A percentile compares a stretch with the other conserved stretches of the same genome.
Conservation (phyloP, 345 rosid species). For the Euphorbia lathyris region DNA sequence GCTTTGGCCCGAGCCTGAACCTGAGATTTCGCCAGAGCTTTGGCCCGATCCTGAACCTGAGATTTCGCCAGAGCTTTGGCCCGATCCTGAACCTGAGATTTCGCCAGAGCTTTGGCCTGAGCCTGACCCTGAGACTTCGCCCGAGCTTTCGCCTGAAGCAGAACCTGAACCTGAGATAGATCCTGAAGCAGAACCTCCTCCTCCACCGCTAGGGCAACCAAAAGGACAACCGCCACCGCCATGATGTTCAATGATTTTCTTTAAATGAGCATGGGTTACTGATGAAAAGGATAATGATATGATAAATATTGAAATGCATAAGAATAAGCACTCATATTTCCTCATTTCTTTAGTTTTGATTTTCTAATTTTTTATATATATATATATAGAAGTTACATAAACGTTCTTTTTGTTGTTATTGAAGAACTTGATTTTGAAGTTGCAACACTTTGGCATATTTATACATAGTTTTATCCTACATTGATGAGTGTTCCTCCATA, state of each 20-base stretch:
- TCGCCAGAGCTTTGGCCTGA: no score
- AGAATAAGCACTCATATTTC: conserved; percentile 1
- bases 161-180: no score
- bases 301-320: background rate
- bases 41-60: no score
- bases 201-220: background rate
- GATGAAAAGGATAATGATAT: background rate
- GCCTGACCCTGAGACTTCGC: no score
- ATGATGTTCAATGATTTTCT: background rate
- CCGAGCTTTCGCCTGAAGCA: no score
- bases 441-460: background rate
- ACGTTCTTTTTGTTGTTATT: background rate
- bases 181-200: no score
- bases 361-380: background rate
- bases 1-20: background rate
- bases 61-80: background rate
- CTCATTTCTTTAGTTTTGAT: background rate
- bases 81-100: background rate
- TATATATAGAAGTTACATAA: background rate
- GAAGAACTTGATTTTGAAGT: background rate
- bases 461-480: background rate
- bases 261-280: background rate
- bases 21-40: no score
- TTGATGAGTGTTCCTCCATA: background rate
- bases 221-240: background rate